phyloP scores from a whole-genome alignment of 768 basidiomycete genomes.

The Lentinula aciculospora region DNA sequence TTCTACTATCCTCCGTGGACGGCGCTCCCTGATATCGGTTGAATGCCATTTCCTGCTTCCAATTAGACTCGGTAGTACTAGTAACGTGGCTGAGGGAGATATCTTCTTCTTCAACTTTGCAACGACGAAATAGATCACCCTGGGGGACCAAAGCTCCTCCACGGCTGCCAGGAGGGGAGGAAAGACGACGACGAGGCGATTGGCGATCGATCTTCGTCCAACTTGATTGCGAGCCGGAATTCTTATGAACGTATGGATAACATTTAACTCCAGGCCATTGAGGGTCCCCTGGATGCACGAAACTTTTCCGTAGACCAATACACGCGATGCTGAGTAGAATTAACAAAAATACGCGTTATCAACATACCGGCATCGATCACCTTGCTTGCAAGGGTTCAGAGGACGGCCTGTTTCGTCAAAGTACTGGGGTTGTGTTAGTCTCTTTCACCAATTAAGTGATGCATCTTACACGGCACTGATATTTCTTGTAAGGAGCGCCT shows the following conservation, averaged over 20 bases:
- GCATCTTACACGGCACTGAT: conserved; percentile 22
- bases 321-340: neutral
- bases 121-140: conserved; percentile 34
- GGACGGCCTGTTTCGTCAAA: conserved; percentile 38
- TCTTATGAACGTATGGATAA: conserved; percentile 17
- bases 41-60: neutral
- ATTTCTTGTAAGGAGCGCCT: conserved; percentile 8
- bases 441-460: conserved; percentile 54
- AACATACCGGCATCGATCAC: conserved; percentile 44
- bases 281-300: conserved; percentile 44
- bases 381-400: conserved; percentile 41
- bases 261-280: conserved; percentile 29
- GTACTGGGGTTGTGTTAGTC: conserved; percentile 26
- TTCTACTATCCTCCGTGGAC: neutral
- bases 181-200: conserved; percentile 1
- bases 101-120: conserved; percentile 20
- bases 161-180: conserved; percentile 15
- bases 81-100: neutral
- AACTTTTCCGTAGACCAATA: conserved; percentile 22
- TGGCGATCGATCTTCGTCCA: conserved; percentile 2
- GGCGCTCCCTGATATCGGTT: neutral
- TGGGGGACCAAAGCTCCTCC: conserved; percentile 37
- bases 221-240: conserved; percentile 8
- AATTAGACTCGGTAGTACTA: neutral
- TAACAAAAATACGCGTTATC: neutral